A percentile compares a stretch with the other conserved stretches of the same genome.
These are phyloP conservation scores for Styphnolobium japonicum DNA, from an alignment of 306 rosid genomes.

Conservation along the genomic window DNA sequence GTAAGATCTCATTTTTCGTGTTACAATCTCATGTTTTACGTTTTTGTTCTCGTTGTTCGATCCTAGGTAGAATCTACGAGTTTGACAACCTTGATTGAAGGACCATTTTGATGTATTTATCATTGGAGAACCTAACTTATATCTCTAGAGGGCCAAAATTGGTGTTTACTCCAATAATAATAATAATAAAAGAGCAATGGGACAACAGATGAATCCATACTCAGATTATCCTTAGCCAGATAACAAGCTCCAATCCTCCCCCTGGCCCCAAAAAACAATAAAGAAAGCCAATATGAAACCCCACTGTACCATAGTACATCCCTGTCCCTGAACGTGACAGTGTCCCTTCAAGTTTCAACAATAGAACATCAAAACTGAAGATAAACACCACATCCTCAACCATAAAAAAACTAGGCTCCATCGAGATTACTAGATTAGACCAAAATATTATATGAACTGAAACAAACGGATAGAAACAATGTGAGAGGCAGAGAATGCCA, in stretches of 20 bases:
- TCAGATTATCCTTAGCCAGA: neutral
- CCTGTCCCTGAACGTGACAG: neutral
- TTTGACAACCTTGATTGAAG: no score
- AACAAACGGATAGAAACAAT: neutral
- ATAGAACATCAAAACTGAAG: neutral
- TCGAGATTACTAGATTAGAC: no score
- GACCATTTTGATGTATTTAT: no score
- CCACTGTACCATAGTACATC: neutral
- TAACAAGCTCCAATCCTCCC: neutral
- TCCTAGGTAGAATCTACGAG: no score
- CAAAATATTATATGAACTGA: neutral
- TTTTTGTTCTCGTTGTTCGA: no score
- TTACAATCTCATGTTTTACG: no score
- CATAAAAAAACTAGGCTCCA: neutral
- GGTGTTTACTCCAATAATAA: no score
- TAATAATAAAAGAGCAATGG: neutral
- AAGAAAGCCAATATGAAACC: neutral
- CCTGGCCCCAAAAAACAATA: neutral
- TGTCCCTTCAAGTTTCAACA: neutral
- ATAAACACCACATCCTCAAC: neutral
- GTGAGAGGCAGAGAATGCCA: neutral
- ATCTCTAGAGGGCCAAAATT: no score
- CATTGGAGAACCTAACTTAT: no score
- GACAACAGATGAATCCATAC: neutral
- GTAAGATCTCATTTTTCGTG: no score